These are phyloP conservation scores for Phytophthora palmivora DNA, from an alignment of 352 stramenopile genomes.

Conservation along the genomic window DNA sequence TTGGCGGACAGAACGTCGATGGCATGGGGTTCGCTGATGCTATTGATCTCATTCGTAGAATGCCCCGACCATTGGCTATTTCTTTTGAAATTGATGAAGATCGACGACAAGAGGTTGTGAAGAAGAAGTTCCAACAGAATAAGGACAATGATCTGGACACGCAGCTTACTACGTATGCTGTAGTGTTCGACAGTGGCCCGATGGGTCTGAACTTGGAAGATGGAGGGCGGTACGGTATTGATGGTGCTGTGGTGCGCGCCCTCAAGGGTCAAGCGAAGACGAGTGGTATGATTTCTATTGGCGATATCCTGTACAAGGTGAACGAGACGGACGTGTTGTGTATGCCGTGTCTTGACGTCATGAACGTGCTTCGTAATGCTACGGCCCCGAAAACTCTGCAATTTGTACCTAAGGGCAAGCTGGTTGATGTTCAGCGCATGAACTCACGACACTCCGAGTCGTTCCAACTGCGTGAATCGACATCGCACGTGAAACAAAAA, in stretches of 20 bases:
- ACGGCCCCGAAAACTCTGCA: conserved; percentile 78
- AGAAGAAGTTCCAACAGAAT: conserved; percentile 60
- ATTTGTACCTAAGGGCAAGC: conserved; percentile 88
- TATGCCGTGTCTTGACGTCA: conserved; percentile 88
- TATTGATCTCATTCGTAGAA: conserved; percentile 86
- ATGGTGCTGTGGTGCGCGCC: conserved; percentile 80
- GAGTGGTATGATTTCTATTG: conserved; percentile 83
- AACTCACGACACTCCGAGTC: conserved; percentile 85
- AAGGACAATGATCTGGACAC: conserved; percentile 75
- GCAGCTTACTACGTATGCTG: conserved; percentile 82
- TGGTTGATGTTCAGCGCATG: conserved; percentile 83
- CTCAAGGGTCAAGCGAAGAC: conserved; percentile 86
- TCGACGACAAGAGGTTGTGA: conserved; percentile 61
- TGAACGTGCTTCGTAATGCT: conserved; percentile 77
- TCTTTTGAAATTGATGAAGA: conserved; percentile 83
- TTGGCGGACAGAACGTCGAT: conserved; percentile 78
- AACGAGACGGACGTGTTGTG: conserved; percentile 85
- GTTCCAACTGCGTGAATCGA: conserved; percentile 69
- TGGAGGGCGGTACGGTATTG: conserved; percentile 82
- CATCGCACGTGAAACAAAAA: conserved; percentile 69
- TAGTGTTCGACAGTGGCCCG: conserved; percentile 85
- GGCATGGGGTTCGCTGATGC: conserved; percentile 84
- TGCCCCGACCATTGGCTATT: conserved; percentile 81
- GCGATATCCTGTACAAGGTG: conserved; percentile 90
- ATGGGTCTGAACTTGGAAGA: conserved; percentile 90